Evolutionary conservation across 768 basidiomycete species (phyloP), one percentile per base, ranked within the genome.

Genomic region (Auriscalpium vulgare): DNA sequence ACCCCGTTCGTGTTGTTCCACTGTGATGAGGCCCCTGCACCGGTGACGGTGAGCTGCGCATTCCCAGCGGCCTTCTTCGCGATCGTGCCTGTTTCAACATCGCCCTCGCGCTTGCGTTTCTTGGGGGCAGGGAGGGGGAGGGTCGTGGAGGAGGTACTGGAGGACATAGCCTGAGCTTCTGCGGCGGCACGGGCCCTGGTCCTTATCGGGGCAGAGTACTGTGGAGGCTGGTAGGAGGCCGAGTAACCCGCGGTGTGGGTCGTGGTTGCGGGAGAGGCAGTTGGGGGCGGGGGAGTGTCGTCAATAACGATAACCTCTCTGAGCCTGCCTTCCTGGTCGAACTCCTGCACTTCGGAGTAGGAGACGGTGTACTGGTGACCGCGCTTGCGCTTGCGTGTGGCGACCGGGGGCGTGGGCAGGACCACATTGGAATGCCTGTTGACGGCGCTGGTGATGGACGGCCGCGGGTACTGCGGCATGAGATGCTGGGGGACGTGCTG

Each of bases 221-320:
- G 61, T 21, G 88, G 86, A 16, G 88, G 88, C 67, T 90, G 88
- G 74, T 87, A 88, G 56, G 87, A 88, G 46, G 85, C 79, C 49
- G 88, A 91, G 70, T 78, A 89, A 59, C 79, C 81, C 58, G 82
- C 79, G 61, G 80, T 83, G 69, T 85, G 80, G 35, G 85, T 66
- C 19, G 69, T 84, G 37, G 84, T 75, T 57, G 87, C 82, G 55
- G 88, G 86, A 51, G 87, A 88, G 67, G 85, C 80, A 51, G 90
- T 89, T 54, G 85, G 81, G 45, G 90, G 90, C 38, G 86, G 85
- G 34, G 91, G 91, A 46, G 91, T 92, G 74, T 94, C 91, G 64
- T 94, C 91, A 70, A 94, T 91, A 64, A 94, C 86, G 71, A 94
- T 93, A 68, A 93, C 87, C 70, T 93, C 91, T 53, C 91, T 75